Conservation (phyloP, 2,329 filamentous ascomycete genomes). For the Beauveria sp. region DNA sequence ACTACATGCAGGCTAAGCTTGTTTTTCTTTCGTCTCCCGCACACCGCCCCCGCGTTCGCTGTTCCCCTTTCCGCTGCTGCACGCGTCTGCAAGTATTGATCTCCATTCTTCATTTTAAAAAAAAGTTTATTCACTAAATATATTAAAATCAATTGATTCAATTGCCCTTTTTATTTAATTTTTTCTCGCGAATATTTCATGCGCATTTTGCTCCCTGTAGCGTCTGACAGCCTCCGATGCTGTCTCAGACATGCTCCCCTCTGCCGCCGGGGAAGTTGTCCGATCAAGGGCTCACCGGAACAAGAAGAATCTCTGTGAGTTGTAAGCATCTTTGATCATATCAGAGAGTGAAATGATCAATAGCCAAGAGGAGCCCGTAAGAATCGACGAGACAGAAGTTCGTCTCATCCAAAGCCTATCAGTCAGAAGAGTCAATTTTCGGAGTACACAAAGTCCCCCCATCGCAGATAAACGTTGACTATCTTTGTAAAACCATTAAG, state of each 20-base stretch:
- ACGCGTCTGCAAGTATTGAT: neutral
- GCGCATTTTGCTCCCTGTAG: neutral
- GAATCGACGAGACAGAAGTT: too few relatives aligned
- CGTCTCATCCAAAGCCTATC: too few relatives aligned
- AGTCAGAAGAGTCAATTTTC: too few relatives aligned
- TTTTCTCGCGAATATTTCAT: neutral
- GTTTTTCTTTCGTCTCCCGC: neutral
- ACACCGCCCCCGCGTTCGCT: slow-evolving; percentile 7
- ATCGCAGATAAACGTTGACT: too few relatives aligned
- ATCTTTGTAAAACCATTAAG: neutral
- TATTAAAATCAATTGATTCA: neutral
- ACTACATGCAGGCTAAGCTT: slow-evolving; percentile 13
- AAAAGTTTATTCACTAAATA: neutral
- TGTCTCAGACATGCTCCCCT: slow-evolving; percentile 4
- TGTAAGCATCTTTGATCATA: neutral
- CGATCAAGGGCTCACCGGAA: neutral
- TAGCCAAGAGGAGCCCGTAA: too few relatives aligned
- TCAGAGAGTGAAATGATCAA: too few relatives aligned
- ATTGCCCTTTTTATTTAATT: neutral
- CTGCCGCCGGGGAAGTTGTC: neutral
- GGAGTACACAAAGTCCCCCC: neutral
- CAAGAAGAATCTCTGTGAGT: neutral
- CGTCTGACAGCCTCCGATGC: slow-evolving; percentile 1
- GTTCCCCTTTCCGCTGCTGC: neutral
- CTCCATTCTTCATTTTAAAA: neutral